Evolutionary conservation across 768 basidiomycete genomes (phyloP).

Genomic region (Pulveroboletus sp.): DNA sequence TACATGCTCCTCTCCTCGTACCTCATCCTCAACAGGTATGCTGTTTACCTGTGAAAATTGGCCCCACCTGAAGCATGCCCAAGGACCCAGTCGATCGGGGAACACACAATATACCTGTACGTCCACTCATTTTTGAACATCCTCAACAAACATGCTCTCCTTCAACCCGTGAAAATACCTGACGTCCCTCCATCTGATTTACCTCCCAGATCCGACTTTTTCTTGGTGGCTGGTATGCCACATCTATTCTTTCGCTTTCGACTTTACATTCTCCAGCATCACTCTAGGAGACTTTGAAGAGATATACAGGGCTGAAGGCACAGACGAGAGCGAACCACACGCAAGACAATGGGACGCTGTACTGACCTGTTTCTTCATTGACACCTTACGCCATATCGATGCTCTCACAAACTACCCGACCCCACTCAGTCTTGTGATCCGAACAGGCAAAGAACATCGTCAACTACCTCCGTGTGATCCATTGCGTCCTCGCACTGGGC

Average conservation of each 20-base stretch:
- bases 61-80: neutral
- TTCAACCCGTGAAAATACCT: conserved; percentile 69
- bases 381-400: too few species aligned
- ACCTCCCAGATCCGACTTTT: conserved; percentile 63
- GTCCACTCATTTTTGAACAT: conserved; percentile 91
- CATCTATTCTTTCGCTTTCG: conserved; percentile 12
- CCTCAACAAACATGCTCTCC: conserved; percentile 51
- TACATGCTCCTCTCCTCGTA: conserved; percentile 91
- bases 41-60: neutral
- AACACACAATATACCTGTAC: conserved; percentile 82
- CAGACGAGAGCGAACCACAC: too few species aligned
- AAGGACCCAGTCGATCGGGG: conserved; percentile 61
- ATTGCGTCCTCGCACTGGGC: conserved; percentile 78
- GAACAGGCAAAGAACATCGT: conserved; percentile 87
- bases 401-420: neutral
- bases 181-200: conserved; percentile 79
- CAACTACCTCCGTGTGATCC: conserved; percentile 87
- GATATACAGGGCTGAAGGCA: conserved; percentile 63
- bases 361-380: too few species aligned
- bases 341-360: too few species aligned
- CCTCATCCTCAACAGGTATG: conserved; percentile 82
- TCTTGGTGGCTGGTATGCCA: conserved; percentile 71
- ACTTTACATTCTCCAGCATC: neutral
- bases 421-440: neutral
- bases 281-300: conserved; percentile 84